Evolutionary conservation across 208 protist species (phyloP), one percentile per base, ranked within the genome.

Genomic region (Leptomonas pyrrhocoris): DNA sequence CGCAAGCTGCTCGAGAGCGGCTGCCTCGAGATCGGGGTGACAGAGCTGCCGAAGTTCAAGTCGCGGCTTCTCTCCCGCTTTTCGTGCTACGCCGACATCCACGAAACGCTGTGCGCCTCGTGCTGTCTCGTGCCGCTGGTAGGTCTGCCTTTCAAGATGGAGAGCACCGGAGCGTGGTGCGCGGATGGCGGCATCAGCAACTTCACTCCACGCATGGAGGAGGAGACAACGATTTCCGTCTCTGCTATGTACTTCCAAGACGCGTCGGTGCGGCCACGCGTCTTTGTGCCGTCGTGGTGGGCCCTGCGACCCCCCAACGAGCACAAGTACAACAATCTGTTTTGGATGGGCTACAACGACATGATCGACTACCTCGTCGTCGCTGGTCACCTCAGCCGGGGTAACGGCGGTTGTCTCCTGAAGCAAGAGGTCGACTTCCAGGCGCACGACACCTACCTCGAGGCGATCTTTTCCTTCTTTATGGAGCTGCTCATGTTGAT

Each of bases 171-270:
- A 0, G 70, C 89, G 36, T 93, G 85, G 84, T 88, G 92, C 31
- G 78, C 81, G 28, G 90, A 94, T 61, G 90, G 90, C 25, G 88
- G 74, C 23, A 55, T 96, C 30, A 63, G 80, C 40, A 83, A 80
- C 51, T 88, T 96, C 31, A 90, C 79, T 9, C 90, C 90, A 15
- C 81, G 78, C 57, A 86, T 79, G 38, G 77, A 74, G 28, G 84
- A 94, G 36, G 75, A 83, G 18, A 56, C 73, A 30, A 81, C 73
- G 13, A 86, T 96, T 57, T 86, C 88, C 11, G 79, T 96, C 13
- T 90, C 85, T 1, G 77, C 84, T n/a, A 88, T 96, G 72, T 93
- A 94, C 79, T 96, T 87, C 62, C 83, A 88, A 46, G 60, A 84
- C 1, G 79, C 90, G 16, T 82, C 74, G 38, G 78, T 95, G 61